Evolutionary conservation across 306 rosid species (phyloP).

Genomic region (Glycine latifolia): DNA sequence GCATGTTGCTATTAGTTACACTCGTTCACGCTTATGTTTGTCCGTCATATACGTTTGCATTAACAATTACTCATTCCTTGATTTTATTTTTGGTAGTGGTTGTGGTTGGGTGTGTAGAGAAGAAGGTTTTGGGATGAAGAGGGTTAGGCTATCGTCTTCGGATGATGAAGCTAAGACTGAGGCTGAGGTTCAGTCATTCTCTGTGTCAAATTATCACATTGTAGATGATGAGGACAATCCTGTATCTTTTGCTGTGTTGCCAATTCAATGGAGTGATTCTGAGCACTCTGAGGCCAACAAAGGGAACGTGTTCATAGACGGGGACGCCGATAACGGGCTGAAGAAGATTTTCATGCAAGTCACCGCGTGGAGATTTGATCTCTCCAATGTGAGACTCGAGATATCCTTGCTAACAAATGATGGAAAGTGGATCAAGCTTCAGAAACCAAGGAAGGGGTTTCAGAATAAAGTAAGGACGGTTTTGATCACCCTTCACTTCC

Average conservation of each 20-base stretch:
- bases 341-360: constrained; percentile 63
- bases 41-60: neutral
- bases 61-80: neutral
- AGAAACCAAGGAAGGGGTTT: constrained; percentile 76
- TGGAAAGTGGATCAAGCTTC: constrained; percentile 66
- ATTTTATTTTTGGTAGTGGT: neutral
- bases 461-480: constrained; percentile 60
- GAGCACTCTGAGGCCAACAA: constrained; percentile 31
- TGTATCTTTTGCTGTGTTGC: constrained; percentile 66
- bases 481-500: constrained; percentile 66
- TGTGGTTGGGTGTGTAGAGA: constrained; percentile 7
- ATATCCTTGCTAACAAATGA: constrained; percentile 70
- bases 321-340: constrained; percentile 62
- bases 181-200: constrained; percentile 39
- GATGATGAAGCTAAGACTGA: constrained; percentile 54
- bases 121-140: constrained; percentile 35
- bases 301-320: constrained; percentile 55
- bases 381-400: constrained; percentile 62
- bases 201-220: constrained; percentile 72
- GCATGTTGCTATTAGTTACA: neutral
- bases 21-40: neutral
- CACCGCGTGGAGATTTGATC: constrained; percentile 76
- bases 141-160: constrained; percentile 49
- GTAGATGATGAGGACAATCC: constrained; percentile 59
- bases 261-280: constrained; percentile 69